Conservation (phyloP, 2,329 filamentous ascomycete genomes). For the Myriangium duriaei region DNA sequence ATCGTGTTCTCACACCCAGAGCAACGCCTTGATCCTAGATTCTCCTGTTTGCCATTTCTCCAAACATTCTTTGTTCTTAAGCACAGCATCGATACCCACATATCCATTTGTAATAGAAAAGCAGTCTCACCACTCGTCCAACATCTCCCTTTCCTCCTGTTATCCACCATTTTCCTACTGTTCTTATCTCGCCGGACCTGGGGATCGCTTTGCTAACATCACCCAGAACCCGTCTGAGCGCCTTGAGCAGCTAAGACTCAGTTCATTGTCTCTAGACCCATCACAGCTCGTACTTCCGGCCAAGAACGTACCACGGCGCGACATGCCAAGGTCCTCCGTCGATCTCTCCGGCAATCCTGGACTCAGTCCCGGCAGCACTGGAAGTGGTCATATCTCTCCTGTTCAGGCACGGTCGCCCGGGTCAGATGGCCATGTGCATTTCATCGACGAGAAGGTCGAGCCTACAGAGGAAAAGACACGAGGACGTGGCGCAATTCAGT, state of each 20-base stretch:
- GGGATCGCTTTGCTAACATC: slow-evolving; percentile 1
- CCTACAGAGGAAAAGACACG: not conserved
- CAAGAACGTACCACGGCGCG: slow-evolving; percentile 17
- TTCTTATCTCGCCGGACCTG: slow-evolving; percentile 1
- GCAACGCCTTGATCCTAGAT: no score
- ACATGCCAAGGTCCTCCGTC: slow-evolving; percentile 17
- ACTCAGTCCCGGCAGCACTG: not conserved
- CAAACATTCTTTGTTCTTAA: no score
- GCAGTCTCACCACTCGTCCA: no score
- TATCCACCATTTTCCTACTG: slow-evolving; percentile 2
- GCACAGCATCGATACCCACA: no score
- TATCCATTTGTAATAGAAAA: no score
- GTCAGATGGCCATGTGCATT: slow-evolving; percentile 3
- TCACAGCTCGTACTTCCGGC: slow-evolving; percentile 19
- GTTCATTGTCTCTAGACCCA: slow-evolving; percentile 26
- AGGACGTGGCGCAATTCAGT: not conserved
- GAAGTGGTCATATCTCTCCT: not conserved
- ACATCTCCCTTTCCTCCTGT: no score
- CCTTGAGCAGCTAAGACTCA: slow-evolving; percentile 35
- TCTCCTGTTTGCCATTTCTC: no score
- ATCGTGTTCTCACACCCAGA: slow-evolving; percentile 3
- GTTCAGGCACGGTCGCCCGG: slow-evolving; percentile 1
- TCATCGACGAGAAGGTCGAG: not conserved
- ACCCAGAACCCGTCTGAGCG: slow-evolving; percentile 33
- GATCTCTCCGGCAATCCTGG: slow-evolving; percentile 2